A percentile compares a stretch with the other conserved stretches of the same genome.
These are phyloP conservation scores for Wickerhamiella spandovensis DNA, from an alignment of 805 yeast genomes.

Conservation along the genomic window DNA sequence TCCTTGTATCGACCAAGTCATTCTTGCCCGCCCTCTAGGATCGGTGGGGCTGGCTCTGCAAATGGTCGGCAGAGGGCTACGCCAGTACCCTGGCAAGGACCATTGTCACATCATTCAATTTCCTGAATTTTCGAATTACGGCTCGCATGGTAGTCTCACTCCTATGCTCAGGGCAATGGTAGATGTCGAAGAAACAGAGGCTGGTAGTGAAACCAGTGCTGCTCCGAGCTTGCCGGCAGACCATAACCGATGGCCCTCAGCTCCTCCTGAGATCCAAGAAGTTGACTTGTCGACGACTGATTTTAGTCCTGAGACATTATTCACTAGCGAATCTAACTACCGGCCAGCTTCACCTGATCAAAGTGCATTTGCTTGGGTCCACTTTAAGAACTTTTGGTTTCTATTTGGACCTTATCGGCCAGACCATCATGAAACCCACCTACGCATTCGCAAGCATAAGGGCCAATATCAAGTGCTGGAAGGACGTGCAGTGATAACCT, in stretches of 20 bases:
- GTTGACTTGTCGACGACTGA: not conserved
- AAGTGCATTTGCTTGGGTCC: conserved; percentile 11
- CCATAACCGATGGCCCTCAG: not conserved
- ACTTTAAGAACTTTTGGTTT: conserved; percentile 6
- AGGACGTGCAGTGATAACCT: not conserved
- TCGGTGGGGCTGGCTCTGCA: conserved; percentile 63
- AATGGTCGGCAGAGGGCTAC: conserved; percentile 83
- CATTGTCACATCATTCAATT: conserved; percentile 48
- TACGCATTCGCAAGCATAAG: not conserved
- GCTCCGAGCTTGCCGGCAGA: not conserved
- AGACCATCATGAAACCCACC: not conserved
- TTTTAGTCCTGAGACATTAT: not conserved
- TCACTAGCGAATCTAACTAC: conserved; percentile 1
- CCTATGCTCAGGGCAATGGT: not conserved
- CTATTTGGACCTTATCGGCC: conserved; percentile 4
- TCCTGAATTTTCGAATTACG: conserved; percentile 4
- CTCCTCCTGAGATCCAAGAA: not conserved
- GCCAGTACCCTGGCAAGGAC: conserved; percentile 47
- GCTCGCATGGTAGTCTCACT: not conserved
- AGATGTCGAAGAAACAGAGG: not conserved
- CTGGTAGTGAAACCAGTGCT: not conserved
- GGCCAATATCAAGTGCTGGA: not conserved
- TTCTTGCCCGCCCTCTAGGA: conserved; percentile 68
- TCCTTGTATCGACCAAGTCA: conserved; percentile 71
- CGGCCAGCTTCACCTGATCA: conserved; percentile 7